Conservation (phyloP, 768 basidiomycete species). For the Tricholoma bakamatsutake region DNA sequence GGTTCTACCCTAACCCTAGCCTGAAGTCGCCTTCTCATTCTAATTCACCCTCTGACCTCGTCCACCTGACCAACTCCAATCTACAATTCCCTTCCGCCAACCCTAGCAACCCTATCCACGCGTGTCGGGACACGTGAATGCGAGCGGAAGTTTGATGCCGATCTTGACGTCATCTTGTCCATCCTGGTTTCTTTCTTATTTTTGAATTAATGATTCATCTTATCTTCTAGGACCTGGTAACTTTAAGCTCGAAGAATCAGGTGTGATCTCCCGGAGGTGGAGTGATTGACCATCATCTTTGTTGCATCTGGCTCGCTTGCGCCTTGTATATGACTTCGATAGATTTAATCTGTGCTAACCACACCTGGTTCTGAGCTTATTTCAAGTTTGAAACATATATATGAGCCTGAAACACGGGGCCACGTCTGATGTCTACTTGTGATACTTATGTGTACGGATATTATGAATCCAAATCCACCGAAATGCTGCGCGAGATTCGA, state of each 20-base stretch:
- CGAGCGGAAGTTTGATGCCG: background rate
- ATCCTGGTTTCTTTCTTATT: background rate
- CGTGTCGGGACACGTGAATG: background rate
- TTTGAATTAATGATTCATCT: background rate
- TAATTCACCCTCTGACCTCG: slow-evolving; percentile 8
- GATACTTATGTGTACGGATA: too few species aligned
- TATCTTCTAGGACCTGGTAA: background rate
- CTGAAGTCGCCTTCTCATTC: slow-evolving; percentile 6
- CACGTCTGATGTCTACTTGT: too few species aligned
- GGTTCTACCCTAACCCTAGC: background rate
- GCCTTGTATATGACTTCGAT: too few species aligned
- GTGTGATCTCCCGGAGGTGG: background rate
- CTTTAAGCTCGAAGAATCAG: background rate
- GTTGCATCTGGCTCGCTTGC: too few species aligned
- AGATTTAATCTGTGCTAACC: too few species aligned
- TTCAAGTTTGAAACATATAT: too few species aligned
- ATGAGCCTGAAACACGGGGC: too few species aligned
- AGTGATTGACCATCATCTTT: background rate
- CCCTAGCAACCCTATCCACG: background rate
- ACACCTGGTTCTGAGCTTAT: too few species aligned
- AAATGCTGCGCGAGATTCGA: too few species aligned
- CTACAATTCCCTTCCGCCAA: background rate
- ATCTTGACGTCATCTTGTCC: background rate
- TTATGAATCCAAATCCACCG: too few species aligned
- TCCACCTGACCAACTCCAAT: background rate